Base-by-base conservation (phyloP, 192 early-diverging fungal species). In the Spizellomyces sp. region DNA sequence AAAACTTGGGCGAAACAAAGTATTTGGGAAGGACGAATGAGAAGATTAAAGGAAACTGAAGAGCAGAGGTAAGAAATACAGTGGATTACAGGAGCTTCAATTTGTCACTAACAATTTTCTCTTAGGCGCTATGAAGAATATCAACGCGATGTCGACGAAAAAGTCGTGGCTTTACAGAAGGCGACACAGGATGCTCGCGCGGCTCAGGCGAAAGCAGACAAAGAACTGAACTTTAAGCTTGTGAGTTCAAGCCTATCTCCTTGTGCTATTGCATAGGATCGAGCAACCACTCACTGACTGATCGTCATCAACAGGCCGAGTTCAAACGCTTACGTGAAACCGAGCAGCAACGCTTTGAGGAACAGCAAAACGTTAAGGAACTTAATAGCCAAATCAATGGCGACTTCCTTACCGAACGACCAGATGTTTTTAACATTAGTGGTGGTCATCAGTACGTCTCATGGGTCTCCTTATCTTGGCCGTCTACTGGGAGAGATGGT, bases 341-440 rank as follows among this genome's bases (percentile, higher is more conserved):
- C 9, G 59, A 67, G 45, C 67, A 75, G 27, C 55, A 60, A 9
- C 67, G 52, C 5, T 45, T 71, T 9, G 80, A 83, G 27, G 47
- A 65, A 45, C 75, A 80, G 61, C 75, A 74, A 48, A 83, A 85
- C 71, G 54, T 56, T 8, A 65, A 67, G 17, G 85, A 87, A 58
- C 77, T 87, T 48, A 54, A 75, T 6, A 59, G 45, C 44, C 74
- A 79, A 42, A 57, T 86, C n/a, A 82, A 78, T 59, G 85, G 85
- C n/a, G 59, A 48, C 5, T 83, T 85, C 66, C 62, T 87, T 57
- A 85, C 83, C 9, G 85, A 87, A 71, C 71, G 45, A 15, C 81
- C 85, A 19, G 76, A 84, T 59, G 83, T 80, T 15, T 80, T 82
- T 64, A 76, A 79, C 69, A 84, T 85, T 36, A 70, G 70, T 43